These are phyloP conservation scores for Trichoderma reesei DNA, from an alignment of 495 filamentous ascomycete genomes.

Conservation along the genomic window DNA sequence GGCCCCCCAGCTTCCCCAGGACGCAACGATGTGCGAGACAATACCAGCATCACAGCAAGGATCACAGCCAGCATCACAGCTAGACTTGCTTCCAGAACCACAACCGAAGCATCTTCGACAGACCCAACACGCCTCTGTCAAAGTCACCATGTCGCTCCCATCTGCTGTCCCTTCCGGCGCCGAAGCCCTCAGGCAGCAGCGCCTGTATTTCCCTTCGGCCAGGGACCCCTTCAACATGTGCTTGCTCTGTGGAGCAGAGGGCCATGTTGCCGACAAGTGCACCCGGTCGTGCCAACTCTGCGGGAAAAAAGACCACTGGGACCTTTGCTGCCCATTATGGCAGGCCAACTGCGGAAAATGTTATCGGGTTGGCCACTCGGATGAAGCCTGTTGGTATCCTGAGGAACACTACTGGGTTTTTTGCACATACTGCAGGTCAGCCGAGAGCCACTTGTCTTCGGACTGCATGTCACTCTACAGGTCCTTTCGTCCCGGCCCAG, in stretches of 20 bases:
- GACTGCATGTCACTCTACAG: constrained; percentile 30
- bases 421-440: no score
- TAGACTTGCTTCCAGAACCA: not conserved
- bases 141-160: not conserved
- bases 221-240: constrained; percentile 23
- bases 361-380: constrained; percentile 28
- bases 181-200: constrained; percentile 20
- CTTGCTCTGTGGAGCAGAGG: constrained; percentile 26
- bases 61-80: not conserved
- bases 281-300: constrained; percentile 29
- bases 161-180: constrained; percentile 2
- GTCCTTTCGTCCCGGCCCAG: constrained; percentile 20
- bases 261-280: constrained; percentile 25
- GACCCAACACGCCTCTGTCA: not conserved
- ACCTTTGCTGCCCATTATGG: constrained; percentile 25
- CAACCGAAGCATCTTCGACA: no score
- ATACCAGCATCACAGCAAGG: not conserved
- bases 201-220: constrained; percentile 30
- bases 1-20: not conserved
- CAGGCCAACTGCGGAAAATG: constrained; percentile 30
- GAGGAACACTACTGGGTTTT: constrained; percentile 22
- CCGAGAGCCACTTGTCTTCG: constrained; percentile 20
- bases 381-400: constrained; percentile 15
- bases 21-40: not conserved
- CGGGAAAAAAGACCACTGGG: constrained; percentile 20